Evolutionary conservation across 2,329 filamentous ascomycete genomes (phyloP).

Genomic region (Aspergillus pseudotamarii): DNA sequence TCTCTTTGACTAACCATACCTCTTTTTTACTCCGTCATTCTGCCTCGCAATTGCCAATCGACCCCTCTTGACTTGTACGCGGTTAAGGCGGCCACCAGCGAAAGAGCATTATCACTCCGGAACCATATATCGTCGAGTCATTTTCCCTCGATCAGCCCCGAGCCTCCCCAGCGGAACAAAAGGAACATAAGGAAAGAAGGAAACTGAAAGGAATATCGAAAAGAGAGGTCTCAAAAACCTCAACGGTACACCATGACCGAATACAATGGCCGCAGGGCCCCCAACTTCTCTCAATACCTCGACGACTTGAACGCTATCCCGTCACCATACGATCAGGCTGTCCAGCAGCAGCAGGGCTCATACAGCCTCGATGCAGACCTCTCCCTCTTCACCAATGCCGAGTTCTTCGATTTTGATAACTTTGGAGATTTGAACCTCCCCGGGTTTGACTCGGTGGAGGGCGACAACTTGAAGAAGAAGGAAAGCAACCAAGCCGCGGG

Average conservation of each 20-base stretch:
- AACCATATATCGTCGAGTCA: neutral
- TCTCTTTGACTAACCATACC: slow-evolving; percentile 1
- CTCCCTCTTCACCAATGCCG: slow-evolving; percentile 78
- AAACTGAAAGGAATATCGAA: neutral
- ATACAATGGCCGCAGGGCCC: slow-evolving; percentile 75
- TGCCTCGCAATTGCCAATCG: neutral
- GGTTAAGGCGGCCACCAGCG: neutral
- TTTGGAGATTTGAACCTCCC: slow-evolving; percentile 39
- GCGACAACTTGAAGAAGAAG: slow-evolving; percentile 29
- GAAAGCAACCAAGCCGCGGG: slow-evolving; percentile 23
- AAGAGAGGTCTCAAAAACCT: slow-evolving; percentile 16
- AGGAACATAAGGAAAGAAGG: neutral
- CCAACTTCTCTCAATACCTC: slow-evolving; percentile 88
- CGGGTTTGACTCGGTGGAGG: slow-evolving; percentile 35
- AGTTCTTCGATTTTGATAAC: slow-evolving; percentile 77
- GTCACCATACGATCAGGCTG: slow-evolving; percentile 64
- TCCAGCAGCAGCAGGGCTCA: slow-evolving; percentile 59
- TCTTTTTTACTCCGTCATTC: slow-evolving; percentile 1
- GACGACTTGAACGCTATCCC: slow-evolving; percentile 77
- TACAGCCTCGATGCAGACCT: slow-evolving; percentile 72
- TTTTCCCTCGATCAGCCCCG: neutral
- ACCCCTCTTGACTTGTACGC: slow-evolving; percentile 7
- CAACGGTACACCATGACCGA: slow-evolving; percentile 61
- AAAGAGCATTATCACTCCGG: neutral
- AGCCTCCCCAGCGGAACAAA: neutral